These are phyloP conservation scores for Francoa sonchifolia DNA, from an alignment of 441 rosid genomes.

Conservation along the genomic window DNA sequence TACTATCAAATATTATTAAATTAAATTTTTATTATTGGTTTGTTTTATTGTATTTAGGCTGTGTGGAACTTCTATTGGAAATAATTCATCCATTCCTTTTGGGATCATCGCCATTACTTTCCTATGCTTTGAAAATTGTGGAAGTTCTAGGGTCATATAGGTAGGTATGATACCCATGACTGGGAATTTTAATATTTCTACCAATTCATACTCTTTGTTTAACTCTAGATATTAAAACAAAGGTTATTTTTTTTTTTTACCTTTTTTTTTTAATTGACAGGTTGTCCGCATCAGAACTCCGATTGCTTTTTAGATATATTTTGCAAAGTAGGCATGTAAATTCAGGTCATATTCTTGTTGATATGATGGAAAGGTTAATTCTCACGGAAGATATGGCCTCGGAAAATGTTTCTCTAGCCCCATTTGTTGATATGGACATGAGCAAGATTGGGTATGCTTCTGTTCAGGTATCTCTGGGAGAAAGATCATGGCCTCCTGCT, in stretches of 20 bases:
- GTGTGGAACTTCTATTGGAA: conserved; percentile 95
- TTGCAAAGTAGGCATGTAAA: conserved; percentile 73
- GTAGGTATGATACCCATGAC: conserved; percentile 26
- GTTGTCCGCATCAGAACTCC: conserved; percentile 93
- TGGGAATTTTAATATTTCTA: conserved; percentile 3
- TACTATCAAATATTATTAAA: conserved; percentile 1
- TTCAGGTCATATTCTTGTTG: conserved; percentile 73
- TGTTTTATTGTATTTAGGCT: conserved; percentile 37
- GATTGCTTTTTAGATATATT: conserved; percentile 71
- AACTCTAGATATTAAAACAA: conserved; percentile 13
- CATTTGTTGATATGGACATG: conserved; percentile 91
- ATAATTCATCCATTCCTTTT: conserved; percentile 78
- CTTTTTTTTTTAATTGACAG: no score
- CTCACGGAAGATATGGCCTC: conserved; percentile 70
- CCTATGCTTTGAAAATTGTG: conserved; percentile 83
- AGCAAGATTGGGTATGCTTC: conserved; percentile 87
- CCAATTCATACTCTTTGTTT: conserved; percentile 8
- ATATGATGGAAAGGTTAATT: conserved; percentile 84
- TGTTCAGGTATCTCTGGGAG: conserved; percentile 93
- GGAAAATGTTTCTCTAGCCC: conserved; percentile 73
- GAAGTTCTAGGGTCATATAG: conserved; percentile 98
- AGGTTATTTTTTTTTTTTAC: conserved; percentile 22
- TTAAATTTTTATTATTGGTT: conserved; percentile 15
- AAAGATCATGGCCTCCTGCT: conserved; percentile 99
- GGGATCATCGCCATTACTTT: conserved; percentile 80